Percentiles rank a stretch among this genome's conserved stretches.
These are phyloP conservation scores for Camelina hispida DNA, from an alignment of 345 rosid genomes.

Conservation along the genomic window DNA sequence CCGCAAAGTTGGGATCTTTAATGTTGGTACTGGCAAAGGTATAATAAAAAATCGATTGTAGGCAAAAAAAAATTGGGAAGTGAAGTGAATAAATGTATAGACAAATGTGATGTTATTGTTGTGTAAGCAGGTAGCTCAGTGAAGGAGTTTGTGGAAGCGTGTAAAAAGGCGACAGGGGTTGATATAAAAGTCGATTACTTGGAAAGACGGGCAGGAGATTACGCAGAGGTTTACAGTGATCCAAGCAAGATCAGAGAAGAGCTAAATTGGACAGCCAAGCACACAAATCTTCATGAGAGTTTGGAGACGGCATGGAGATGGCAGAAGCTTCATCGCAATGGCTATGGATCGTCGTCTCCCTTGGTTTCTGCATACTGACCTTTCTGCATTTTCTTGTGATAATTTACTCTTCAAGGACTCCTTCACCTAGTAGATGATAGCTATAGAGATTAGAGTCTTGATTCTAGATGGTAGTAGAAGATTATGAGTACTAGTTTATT, in stretches of 20 bases:
- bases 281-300: slow-evolving; percentile 55
- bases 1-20: slow-evolving; percentile 58
- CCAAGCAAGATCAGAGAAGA: slow-evolving; percentile 55
- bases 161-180: slow-evolving; percentile 61
- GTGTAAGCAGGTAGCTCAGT: slow-evolving; percentile 61
- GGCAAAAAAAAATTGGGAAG: slow-evolving; percentile 2
- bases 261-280: slow-evolving; percentile 59
- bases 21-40: slow-evolving; percentile 73
- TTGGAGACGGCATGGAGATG: slow-evolving; percentile 60
- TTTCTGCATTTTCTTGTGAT: not conserved
- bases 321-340: slow-evolving; percentile 56
- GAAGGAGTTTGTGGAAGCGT: slow-evolving; percentile 66
- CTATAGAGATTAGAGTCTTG: slow-evolving; percentile 20
- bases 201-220: slow-evolving; percentile 60
- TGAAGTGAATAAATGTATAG: not conserved
- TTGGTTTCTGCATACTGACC: slow-evolving; percentile 34
- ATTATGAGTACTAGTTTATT: slow-evolving; percentile 8
- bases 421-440: slow-evolving; percentile 25
- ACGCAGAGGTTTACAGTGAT: slow-evolving; percentile 64
- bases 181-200: slow-evolving; percentile 54
- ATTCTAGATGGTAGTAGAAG: slow-evolving; percentile 13
- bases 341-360: slow-evolving; percentile 43
- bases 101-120: slow-evolving; percentile 4
- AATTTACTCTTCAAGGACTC: slow-evolving; percentile 2
- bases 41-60: not conserved